These are phyloP conservation scores for Fomitopsis betulina DNA, from an alignment of 1,284 basidiomycete genomes.

Conservation along the genomic window DNA sequence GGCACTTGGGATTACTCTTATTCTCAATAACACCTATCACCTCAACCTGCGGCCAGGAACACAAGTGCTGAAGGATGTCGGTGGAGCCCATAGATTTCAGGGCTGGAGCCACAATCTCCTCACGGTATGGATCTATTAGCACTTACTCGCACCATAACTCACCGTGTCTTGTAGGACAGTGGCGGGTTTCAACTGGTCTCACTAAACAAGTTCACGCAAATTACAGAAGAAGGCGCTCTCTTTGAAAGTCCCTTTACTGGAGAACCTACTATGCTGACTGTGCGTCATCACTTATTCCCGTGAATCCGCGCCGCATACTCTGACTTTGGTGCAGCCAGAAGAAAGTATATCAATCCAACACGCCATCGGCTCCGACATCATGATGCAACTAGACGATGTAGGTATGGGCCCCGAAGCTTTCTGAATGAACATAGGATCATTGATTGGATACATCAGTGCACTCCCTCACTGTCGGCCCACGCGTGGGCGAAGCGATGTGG, in stretches of 20 bases:
- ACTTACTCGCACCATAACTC: neutral
- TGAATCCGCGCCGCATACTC: neutral
- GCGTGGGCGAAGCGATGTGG: slow-evolving; percentile 81
- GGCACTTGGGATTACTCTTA: slow-evolving; percentile 70
- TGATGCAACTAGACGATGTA: slow-evolving; percentile 89
- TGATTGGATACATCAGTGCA: slow-evolving; percentile 32
- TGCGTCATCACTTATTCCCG: slow-evolving; percentile 28
- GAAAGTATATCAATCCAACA: slow-evolving; percentile 85
- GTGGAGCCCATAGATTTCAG: slow-evolving; percentile 82
- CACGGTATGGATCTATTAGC: slow-evolving; percentile 41
- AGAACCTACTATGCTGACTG: slow-evolving; percentile 80
- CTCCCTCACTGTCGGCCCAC: slow-evolving; percentile 67
- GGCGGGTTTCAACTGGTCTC: slow-evolving; percentile 87
- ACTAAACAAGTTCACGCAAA: slow-evolving; percentile 75
- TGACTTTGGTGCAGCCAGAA: slow-evolving; percentile 55
- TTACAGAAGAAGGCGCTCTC: slow-evolving; percentile 82
- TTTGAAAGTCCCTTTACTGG: slow-evolving; percentile 82
- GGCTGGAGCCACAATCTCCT: slow-evolving; percentile 80
- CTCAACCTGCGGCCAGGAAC: slow-evolving; percentile 77
- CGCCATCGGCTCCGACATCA: slow-evolving; percentile 83
- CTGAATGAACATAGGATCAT: no score
- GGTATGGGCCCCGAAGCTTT: slow-evolving; percentile 41
- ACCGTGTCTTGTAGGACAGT: slow-evolving; percentile 52
- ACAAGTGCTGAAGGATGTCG: slow-evolving; percentile 61
- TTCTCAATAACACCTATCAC: slow-evolving; percentile 86